Conservation (phyloP, 257 asterid genomes). For the Eustoma russellianum region DNA sequence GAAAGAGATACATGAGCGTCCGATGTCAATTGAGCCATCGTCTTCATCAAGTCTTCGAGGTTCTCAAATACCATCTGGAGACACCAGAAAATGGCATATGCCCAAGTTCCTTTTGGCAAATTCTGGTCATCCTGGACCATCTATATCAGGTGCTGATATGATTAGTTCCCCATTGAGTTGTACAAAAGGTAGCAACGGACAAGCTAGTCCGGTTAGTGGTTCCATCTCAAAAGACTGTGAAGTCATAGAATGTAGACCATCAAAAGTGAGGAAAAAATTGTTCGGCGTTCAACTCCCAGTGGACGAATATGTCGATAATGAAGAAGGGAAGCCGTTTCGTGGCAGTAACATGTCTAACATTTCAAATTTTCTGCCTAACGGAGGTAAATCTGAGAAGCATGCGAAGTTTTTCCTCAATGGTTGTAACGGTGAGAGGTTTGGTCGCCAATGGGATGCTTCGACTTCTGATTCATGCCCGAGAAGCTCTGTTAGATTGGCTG, state of each 20-base stretch:
- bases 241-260: conserved; percentile 56
- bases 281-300: conserved; percentile 93
- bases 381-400: conserved; percentile 18
- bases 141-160: conserved; percentile 46
- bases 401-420: conserved; percentile 17
- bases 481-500: conserved; percentile 48
- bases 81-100: conserved; percentile 61
- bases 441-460: conserved; percentile 24
- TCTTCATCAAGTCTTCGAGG: conserved; percentile 63
- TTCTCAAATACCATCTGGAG: conserved; percentile 55
- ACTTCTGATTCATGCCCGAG: conserved; percentile 35
- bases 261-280: conserved; percentile 71
- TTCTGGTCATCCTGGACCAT: conserved; percentile 42
- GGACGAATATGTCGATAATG: conserved; percentile 62
- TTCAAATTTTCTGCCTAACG: conserved; percentile 28
- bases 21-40: conserved; percentile 61
- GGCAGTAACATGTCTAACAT: conserved; percentile 19
- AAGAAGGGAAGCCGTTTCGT: conserved; percentile 35
- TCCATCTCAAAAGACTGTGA: conserved; percentile 41
- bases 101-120: conserved; percentile 42
- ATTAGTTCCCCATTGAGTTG: conserved; percentile 63
- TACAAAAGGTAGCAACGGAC: conserved; percentile 41
- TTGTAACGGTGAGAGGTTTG: conserved; percentile 17
- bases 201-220: conserved; percentile 35
- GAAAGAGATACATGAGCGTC: conserved; percentile 33